Conservation (phyloP, 2,329 filamentous ascomycete genomes). For the Dactylellina sp. region DNA sequence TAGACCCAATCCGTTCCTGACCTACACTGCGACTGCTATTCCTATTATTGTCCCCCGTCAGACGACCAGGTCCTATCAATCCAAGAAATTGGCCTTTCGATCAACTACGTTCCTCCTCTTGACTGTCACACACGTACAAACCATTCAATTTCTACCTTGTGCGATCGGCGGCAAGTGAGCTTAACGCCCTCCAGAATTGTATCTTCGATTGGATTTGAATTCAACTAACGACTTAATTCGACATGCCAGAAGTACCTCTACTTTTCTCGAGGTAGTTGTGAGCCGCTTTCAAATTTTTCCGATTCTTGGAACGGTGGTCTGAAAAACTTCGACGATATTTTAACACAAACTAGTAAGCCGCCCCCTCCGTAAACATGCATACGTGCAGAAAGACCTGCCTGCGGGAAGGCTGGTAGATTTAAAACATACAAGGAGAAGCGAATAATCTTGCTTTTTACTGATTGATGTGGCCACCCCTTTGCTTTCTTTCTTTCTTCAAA, state of each 20-base stretch:
- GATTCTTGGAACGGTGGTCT: conserved; percentile 26
- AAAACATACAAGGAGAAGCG: conserved; percentile 56
- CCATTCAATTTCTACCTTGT: conserved; percentile 34
- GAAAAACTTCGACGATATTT: conserved; percentile 40
- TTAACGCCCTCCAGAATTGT: conserved; percentile 37
- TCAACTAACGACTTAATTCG: conserved; percentile 30
- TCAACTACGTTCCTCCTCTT: conserved; percentile 45
- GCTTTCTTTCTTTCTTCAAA: conserved; percentile 37
- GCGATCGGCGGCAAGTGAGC: conserved; percentile 55
- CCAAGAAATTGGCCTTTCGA: conserved; percentile 23
- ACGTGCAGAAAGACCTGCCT: conserved; percentile 33
- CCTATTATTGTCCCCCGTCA: conserved; percentile 57
- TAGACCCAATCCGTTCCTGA: conserved; percentile 52
- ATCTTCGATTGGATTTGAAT: conserved; percentile 23
- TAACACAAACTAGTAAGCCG: conserved; percentile 30
- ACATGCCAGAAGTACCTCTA: conserved; percentile 53
- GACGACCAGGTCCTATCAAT: conserved; percentile 54
- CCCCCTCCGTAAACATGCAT: conserved; percentile 52
- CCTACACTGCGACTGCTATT: conserved; percentile 54
- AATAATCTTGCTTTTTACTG: conserved; percentile 55
- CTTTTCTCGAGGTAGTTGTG: conserved; percentile 24
- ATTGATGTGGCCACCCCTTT: conserved; percentile 53
- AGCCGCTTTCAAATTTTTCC: conserved; percentile 4
- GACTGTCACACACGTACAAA: conserved; percentile 50
- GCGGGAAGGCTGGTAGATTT: conserved; percentile 54